Evolutionary conservation across 768 basidiomycete species (phyloP).

Genomic region (Pilatotrama ljubarskyi): DNA sequence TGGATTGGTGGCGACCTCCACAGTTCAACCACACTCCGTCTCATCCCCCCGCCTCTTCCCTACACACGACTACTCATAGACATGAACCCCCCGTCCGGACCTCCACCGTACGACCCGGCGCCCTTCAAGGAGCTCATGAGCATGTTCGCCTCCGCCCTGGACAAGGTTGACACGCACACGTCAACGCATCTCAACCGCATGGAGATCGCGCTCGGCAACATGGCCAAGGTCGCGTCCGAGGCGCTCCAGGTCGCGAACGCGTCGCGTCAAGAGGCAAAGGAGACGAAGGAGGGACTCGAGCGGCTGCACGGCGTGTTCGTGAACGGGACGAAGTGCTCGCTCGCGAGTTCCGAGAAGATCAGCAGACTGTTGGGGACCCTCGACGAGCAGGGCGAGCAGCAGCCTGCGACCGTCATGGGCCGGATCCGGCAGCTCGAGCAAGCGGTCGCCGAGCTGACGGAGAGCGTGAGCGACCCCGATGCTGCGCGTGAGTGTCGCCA

Average conservation of each 20-base stretch:
- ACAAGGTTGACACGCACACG: not conserved
- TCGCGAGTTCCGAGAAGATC: constrained; percentile 2
- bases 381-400: not conserved
- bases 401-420: constrained; percentile 1
- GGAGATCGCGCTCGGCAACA: not conserved
- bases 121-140: not conserved
- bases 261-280: not conserved
- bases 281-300: constrained; percentile 11
- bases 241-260: not conserved
- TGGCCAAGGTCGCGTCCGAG: constrained; percentile 3
- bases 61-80: not conserved
- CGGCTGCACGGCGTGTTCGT: constrained; percentile 3
- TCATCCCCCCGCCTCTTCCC: not conserved
- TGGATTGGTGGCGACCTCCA: too few species aligned
- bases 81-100: not conserved
- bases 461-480: constrained; percentile 19
- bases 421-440: constrained; percentile 12
- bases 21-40: not conserved
- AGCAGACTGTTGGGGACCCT: not conserved
- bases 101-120: not conserved
- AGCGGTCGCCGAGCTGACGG: constrained; percentile 14
- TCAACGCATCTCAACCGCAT: not conserved
- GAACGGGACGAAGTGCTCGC: not conserved
- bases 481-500: constrained; percentile 9
- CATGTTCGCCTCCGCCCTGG: not conserved